phyloP scores from a whole-genome alignment of 176 grass and related monocot genomes.

The Aegilops bicornis region DNA sequence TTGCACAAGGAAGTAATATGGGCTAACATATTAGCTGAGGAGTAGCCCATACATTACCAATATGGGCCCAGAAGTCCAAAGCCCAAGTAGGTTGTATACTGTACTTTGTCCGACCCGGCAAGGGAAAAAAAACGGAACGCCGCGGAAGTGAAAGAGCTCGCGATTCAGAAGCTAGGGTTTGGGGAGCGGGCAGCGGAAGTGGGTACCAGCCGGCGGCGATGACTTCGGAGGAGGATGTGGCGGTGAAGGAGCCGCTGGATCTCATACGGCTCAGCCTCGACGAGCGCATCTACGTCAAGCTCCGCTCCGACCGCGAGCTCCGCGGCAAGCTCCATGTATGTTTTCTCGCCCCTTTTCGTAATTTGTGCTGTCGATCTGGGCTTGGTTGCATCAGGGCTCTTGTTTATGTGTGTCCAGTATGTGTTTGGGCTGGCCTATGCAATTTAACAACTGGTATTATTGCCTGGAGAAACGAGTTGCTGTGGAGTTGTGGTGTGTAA shows the following conservation, averaged over 20 bases:
- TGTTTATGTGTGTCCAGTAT: background rate
- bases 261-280: slow-evolving; percentile 97
- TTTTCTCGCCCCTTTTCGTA: background rate
- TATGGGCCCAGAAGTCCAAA: background rate
- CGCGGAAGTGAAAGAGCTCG: background rate
- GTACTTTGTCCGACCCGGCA: background rate
- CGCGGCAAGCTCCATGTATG: slow-evolving; percentile 96
- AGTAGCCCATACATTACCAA: background rate
- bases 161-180: slow-evolving; percentile 25
- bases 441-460: background rate
- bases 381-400: background rate
- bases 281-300: slow-evolving; percentile 99
- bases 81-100: background rate
- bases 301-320: slow-evolving; percentile 93
- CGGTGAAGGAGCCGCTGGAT: slow-evolving; percentile 98
- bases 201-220: background rate
- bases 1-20: background rate
- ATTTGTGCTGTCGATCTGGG: background rate
- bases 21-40: background rate
- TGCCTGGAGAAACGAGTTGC: background rate
- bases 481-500: background rate
- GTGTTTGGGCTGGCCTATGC: background rate
- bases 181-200: background rate
- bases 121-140: background rate
- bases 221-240: slow-evolving; percentile 78